A percentile compares a stretch with the other conserved stretches of the same genome.
These are phyloP conservation scores for Talaromyces sp. DNA, from an alignment of 2,329 filamentous ascomycete species.

Conservation along the genomic window DNA sequence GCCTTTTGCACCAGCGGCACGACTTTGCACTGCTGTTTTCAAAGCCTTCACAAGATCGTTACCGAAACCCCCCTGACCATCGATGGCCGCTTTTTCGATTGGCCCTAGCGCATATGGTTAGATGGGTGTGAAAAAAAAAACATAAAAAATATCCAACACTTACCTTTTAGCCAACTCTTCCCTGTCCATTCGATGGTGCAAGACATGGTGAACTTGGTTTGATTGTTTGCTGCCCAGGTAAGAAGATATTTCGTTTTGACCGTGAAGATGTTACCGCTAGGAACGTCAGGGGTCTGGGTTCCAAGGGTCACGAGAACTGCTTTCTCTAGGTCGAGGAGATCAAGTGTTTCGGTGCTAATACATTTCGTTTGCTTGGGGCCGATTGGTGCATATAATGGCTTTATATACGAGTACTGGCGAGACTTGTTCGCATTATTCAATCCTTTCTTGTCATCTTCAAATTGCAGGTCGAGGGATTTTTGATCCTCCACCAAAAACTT, in stretches of 20 bases:
- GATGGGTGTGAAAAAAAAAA: slow-evolving; percentile 91
- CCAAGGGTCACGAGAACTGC: slow-evolving; percentile 74
- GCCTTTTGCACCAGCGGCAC: slow-evolving; percentile 45
- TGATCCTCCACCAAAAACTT: slow-evolving; percentile 84
- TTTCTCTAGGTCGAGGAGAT: slow-evolving; percentile 80
- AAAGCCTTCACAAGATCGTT: slow-evolving; percentile 73
- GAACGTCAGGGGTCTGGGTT: slow-evolving; percentile 91
- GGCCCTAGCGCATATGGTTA: slow-evolving; percentile 72
- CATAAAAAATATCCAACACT: slow-evolving; percentile 44
- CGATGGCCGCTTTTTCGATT: slow-evolving; percentile 91
- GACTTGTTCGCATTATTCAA: slow-evolving; percentile 68
- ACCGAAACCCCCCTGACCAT: slow-evolving; percentile 79
- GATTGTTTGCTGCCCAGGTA: slow-evolving; percentile 82
- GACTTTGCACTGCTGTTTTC: slow-evolving; percentile 63
- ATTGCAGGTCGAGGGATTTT: slow-evolving; percentile 80
- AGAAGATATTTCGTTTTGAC: slow-evolving; percentile 94
- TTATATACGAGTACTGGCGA: slow-evolving; percentile 81
- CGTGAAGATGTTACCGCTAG: slow-evolving; percentile 83
- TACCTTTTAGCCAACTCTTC: slow-evolving; percentile 97
- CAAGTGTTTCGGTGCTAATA: slow-evolving; percentile 78
- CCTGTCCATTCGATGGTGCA: slow-evolving; percentile 93
- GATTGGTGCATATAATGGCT: slow-evolving; percentile 76
- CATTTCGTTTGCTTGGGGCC: slow-evolving; percentile 95
- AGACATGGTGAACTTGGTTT: slow-evolving; percentile 78
- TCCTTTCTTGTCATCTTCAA: slow-evolving; percentile 76